Base-by-base conservation (phyloP, 306 rosid genomes). In the Oemleria cerasiformis region DNA sequence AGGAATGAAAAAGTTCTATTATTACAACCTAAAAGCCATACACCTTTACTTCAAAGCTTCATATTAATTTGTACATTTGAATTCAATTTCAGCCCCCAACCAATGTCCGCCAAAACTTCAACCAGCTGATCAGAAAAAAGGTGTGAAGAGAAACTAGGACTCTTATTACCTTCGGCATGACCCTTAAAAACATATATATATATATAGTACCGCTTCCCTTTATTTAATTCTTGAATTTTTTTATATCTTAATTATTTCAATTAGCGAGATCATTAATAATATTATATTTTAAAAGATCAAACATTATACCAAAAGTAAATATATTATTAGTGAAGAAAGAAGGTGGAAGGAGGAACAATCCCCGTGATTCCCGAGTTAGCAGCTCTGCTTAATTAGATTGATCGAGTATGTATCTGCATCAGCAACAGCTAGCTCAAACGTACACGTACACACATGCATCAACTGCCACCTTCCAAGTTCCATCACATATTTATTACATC, bases 301-400 rank as follows among this genome's bases (percentile, higher is more conserved):
- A 30, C 3, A 30, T 30, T 30, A 30, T 30, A 30, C 36, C 36
- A 30, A 30, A 30, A 1, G 36, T 30, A 2, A 30, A 30, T 30
- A 30, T 30, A 30, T 30, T 30, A 30, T 30, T 30, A 30, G 36
- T 30, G 36, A 25, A 57, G 10, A 30, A 14, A 40, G 45, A 68
- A 43, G 69, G 57, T 69, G 55, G 57, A 74, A 79, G 84, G 79
- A 74, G 84, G 77, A 87, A 76, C 85, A 81, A 77, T 67, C 60
- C 89, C 91, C 96, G 96, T 84, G 91, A 90, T 86, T 86, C 91
- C 78, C 87, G 86, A 30, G 36, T 30, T 30, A 30, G 36, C 36
- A 30, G 36, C 36, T 30, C 36, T 30, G 36, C 36, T 30, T 30
- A 3, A 30, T 30, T 30, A 30, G 36, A 30, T 30, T 3, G 36